Conservation (phyloP, 2,329 filamentous ascomycete species). For the Diaporthe sp. region DNA sequence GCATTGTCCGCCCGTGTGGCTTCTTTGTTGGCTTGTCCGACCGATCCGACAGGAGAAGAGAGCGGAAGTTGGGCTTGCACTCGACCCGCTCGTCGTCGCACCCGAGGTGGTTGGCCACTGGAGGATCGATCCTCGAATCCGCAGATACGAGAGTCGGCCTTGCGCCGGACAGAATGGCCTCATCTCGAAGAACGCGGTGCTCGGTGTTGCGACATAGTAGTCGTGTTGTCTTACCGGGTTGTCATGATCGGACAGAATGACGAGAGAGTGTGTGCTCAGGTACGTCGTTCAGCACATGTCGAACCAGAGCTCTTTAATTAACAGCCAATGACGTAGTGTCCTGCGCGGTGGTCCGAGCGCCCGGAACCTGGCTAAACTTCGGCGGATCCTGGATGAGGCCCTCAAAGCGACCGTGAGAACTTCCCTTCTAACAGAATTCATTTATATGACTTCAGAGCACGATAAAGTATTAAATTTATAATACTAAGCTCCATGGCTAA, state of each 20-base stretch:
- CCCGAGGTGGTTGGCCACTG: constrained; percentile 18
- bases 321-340: constrained; percentile 38
- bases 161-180: constrained; percentile 34
- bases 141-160: constrained; percentile 36
- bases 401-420: neutral
- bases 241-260: neutral
- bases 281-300: constrained; percentile 16
- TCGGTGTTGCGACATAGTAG: constrained; percentile 33
- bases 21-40: constrained; percentile 15
- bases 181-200: constrained; percentile 32
- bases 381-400: constrained; percentile 16
- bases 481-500: neutral
- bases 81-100: neutral
- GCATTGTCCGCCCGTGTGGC: constrained; percentile 18
- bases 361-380: constrained; percentile 33
- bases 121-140: constrained; percentile 27
- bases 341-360: constrained; percentile 14
- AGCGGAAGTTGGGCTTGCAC: neutral
- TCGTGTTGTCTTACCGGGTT: neutral
- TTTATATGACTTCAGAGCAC: neutral
- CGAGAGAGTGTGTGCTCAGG: neutral
- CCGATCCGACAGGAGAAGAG: constrained; percentile 16
- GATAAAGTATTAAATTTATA: neutral
- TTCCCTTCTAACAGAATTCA: neutral
- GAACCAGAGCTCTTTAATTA: constrained; percentile 4